phyloP scores from a whole-genome alignment of 352 stramenopile species.

The Phytopythium chamaehyphon region DNA sequence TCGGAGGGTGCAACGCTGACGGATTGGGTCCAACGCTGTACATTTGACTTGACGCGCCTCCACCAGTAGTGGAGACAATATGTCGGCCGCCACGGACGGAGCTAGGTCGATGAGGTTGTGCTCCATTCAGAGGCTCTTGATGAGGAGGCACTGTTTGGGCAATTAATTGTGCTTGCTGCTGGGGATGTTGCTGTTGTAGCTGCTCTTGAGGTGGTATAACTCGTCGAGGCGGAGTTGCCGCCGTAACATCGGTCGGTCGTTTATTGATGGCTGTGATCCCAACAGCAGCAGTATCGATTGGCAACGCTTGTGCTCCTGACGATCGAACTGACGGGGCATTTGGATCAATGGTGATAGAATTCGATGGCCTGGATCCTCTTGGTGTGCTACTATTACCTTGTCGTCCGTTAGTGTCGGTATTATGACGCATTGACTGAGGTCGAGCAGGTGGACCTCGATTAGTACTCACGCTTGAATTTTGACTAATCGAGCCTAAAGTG shows the following conservation, averaged over 20 bases:
- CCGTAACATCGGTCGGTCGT: no score
- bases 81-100: constrained; percentile 48
- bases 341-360: no score
- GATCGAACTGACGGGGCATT: no score
- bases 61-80: constrained; percentile 30
- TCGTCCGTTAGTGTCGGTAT: constrained; percentile 7
- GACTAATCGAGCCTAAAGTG: constrained; percentile 3
- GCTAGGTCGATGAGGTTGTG: constrained; percentile 24
- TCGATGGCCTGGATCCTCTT: background rate
- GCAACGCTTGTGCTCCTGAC: no score
- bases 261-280: no score
- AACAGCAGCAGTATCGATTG: no score
- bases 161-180: constrained; percentile 5
- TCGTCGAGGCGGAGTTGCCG: no score
- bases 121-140: background rate
- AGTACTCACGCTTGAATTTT: constrained; percentile 3
- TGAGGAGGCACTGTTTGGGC: background rate
- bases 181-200: constrained; percentile 3
- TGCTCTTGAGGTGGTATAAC: no score
- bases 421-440: constrained; percentile 10
- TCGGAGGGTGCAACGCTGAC: constrained; percentile 12
- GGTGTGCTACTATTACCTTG: background rate
- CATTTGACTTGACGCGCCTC: constrained; percentile 9
- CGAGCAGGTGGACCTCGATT: constrained; percentile 12
- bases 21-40: constrained; percentile 17